These are phyloP conservation scores for Termitomyces sp. DNA, from an alignment of 768 basidiomycete species.

Conservation along the genomic window DNA sequence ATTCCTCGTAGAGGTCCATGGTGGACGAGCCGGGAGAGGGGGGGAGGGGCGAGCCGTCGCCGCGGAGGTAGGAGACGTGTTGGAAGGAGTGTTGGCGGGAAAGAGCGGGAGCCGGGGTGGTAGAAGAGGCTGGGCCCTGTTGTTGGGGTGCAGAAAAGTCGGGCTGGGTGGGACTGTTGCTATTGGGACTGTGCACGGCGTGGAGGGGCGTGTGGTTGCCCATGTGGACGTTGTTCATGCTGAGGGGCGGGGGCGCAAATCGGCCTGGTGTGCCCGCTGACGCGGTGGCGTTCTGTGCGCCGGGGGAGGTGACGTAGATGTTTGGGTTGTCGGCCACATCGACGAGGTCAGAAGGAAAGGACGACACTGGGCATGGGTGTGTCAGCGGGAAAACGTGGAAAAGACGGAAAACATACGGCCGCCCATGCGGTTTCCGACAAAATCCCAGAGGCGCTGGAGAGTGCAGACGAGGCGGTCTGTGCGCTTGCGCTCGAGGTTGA, in stretches of 20 bases:
- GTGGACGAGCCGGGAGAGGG: constrained; percentile 30
- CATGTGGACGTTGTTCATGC: constrained; percentile 29
- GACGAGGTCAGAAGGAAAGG: constrained; percentile 47
- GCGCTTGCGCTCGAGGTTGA: constrained; percentile 51
- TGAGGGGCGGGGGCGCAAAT: constrained; percentile 34
- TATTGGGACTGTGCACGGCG: constrained; percentile 41
- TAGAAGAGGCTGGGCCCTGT: background rate
- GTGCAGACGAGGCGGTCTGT: constrained; percentile 56
- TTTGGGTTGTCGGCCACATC: constrained; percentile 56
- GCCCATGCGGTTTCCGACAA: constrained; percentile 50
- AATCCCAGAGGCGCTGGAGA: constrained; percentile 59
- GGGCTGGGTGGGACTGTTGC: constrained; percentile 17
- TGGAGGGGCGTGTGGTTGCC: constrained; percentile 25
- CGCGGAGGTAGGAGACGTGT: constrained; percentile 34
- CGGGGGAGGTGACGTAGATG: constrained; percentile 68
- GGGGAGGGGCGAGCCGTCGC: constrained; percentile 31
- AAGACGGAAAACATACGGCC: constrained; percentile 32
- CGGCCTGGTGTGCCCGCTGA: constrained; percentile 14
- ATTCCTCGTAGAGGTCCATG: constrained; percentile 42
- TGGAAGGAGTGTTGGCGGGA: constrained; percentile 61
- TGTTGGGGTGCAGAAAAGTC: constrained; percentile 27
- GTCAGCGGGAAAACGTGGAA: background rate
- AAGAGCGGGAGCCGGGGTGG: constrained; percentile 27
- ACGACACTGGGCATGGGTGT: constrained; percentile 27
- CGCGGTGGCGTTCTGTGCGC: background rate